phyloP scores from a whole-genome alignment of 768 basidiomycete species.

The Boletus sp. region DNA sequence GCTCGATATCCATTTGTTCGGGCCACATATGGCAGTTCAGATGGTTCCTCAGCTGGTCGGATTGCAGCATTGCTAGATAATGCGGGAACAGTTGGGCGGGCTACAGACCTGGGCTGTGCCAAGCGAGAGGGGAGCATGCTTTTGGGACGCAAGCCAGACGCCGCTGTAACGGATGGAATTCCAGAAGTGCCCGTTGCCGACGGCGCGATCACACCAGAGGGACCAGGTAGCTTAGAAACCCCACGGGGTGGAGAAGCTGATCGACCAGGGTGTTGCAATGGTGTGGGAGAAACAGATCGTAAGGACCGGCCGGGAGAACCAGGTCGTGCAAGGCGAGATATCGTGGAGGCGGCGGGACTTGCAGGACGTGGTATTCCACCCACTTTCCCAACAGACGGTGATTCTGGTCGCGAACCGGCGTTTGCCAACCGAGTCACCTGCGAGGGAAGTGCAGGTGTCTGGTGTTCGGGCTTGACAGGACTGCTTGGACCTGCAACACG shows the following conservation, averaged over 20 bases:
- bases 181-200: conserved; percentile 17
- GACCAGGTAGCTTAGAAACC: conserved; percentile 42
- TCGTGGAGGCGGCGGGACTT: conserved; percentile 43
- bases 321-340: conserved; percentile 44
- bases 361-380: conserved; percentile 47
- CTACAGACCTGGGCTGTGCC: conserved; percentile 54
- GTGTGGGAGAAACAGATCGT: conserved; percentile 38
- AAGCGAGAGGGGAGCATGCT: conserved; percentile 75
- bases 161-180: conserved; percentile 35
- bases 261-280: conserved; percentile 39
- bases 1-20: conserved; percentile 16
- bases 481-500: conserved; percentile 69
- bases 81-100: conserved; percentile 32
- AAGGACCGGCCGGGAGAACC: conserved; percentile 38
- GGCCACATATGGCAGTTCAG: conserved; percentile 31
- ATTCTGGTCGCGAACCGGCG: conserved; percentile 46
- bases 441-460: conserved; percentile 41
- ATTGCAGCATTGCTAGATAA: conserved; percentile 24
- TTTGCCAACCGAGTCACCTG: conserved; percentile 56
- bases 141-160: conserved; percentile 52
- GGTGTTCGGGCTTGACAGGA: conserved; percentile 40
- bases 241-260: conserved; percentile 50
- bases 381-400: conserved; percentile 42
- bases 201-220: conserved; percentile 12
- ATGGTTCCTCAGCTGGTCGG: conserved; percentile 26